Evolutionary conservation across 352 stramenopile species (phyloP).

Genomic region (Pythium phragmiticola): DNA sequence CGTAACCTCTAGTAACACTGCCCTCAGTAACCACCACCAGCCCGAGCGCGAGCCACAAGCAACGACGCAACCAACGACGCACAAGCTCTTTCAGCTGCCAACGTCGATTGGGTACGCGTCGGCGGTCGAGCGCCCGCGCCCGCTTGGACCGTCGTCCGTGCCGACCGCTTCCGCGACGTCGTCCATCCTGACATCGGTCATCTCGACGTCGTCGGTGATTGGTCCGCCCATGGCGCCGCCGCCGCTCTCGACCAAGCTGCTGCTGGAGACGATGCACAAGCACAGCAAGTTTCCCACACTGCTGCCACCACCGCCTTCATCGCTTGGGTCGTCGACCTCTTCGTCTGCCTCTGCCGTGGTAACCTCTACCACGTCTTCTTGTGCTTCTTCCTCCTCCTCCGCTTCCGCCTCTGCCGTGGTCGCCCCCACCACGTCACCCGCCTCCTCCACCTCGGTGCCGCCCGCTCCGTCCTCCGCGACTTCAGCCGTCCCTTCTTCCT

Average conservation of each 20-base stretch:
- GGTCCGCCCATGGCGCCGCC: conserved; percentile 19
- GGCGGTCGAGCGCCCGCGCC: conserved; percentile 4
- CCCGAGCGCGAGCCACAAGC: conserved; percentile 9
- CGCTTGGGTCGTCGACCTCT: neutral
- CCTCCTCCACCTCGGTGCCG: neutral
- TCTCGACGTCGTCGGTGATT: conserved; percentile 19
- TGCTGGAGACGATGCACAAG: conserved; percentile 29
- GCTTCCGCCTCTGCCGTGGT: neutral
- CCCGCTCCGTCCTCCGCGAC: conserved; percentile 3
- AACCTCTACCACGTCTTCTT: too few species aligned
- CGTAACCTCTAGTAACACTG: neutral
- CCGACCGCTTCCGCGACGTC: neutral
- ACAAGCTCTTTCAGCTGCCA: conserved; percentile 16
- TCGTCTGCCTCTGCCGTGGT: neutral
- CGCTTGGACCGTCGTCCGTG: neutral
- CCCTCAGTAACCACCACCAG: neutral
- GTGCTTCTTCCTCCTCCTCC: neutral
- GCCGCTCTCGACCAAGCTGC: conserved; percentile 26
- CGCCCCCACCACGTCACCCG: conserved; percentile 1
- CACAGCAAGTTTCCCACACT: conserved; percentile 27
- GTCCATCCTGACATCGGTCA: conserved; percentile 16
- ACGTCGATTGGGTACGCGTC: conserved; percentile 19
- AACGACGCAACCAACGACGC: neutral
- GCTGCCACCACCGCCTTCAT: conserved; percentile 10
- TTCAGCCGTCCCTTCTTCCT: neutral